Conservation (phyloP, 1,284 basidiomycete species). For the Trichosporon asahii region DNA sequence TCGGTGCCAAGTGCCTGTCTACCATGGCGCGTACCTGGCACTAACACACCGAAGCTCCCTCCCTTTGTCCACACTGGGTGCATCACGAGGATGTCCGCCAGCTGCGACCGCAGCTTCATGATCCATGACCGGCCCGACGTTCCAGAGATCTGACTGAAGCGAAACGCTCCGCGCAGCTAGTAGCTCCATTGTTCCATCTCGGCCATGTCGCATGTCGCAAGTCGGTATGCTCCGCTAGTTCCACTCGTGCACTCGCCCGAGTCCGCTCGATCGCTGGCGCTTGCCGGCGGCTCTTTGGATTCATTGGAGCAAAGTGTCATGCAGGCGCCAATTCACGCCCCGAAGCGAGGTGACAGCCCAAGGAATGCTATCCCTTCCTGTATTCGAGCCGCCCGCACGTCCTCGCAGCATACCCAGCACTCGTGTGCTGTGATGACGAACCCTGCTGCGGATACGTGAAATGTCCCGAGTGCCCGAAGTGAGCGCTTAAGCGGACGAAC, state of each 20-base stretch:
- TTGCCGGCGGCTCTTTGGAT: too few species aligned
- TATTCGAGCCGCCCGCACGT: not conserved
- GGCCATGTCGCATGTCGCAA: too few species aligned
- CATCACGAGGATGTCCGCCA: not conserved
- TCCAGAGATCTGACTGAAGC: too few species aligned
- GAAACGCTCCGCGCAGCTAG: not conserved
- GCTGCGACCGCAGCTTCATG: not conserved
- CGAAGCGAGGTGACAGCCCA: not conserved
- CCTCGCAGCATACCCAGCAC: too few species aligned
- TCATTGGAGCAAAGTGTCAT: too few species aligned
- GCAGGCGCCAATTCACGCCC: too few species aligned
- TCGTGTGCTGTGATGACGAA: not conserved
- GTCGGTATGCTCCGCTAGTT: not conserved
- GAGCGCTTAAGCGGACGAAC: not conserved
- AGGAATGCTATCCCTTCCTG: not conserved
- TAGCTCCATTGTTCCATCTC: not conserved
- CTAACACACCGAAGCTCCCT: not conserved
- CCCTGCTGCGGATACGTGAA: not conserved
- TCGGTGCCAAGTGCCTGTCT: not conserved
- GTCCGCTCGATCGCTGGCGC: too few species aligned
- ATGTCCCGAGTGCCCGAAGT: not conserved
- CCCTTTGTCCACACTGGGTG: not conserved
- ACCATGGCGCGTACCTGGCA: not conserved
- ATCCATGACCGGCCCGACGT: too few species aligned
- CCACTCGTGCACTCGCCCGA: not conserved